Evolutionary conservation across 768 basidiomycete species (phyloP), one percentile per base, ranked within the genome.

Genomic region (Nevesoporus exiguus): DNA sequence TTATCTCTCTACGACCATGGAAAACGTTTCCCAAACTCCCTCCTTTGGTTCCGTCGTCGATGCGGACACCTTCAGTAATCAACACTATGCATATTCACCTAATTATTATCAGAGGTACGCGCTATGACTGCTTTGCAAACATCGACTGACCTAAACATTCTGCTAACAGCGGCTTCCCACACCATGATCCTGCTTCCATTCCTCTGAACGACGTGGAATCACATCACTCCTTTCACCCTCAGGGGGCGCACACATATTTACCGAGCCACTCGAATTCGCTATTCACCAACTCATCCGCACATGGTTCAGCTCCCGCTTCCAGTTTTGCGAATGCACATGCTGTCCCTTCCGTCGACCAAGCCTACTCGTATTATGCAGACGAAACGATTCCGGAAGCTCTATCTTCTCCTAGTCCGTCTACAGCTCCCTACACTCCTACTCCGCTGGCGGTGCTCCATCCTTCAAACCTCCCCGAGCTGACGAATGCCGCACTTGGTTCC

Each of bases 101-200:
- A 17, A 47, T 51, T 5, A 7, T 44, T 13, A 19, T 45, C 3
- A 5, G 3, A 9, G 13, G 61, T 63, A 56, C 15, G 61, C 44
- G 30, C 33, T 9, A 8, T 7, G 5, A 44, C 40, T 50, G 3
- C 11, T 7, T 7, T n/a, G 14, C 17, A 21, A 36, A 21, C 39
- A 7, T 7, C 0, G n/a, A 39, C 17, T 11, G n/a, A 47, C 41
- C 14, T 41, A 19, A 37, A 29, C 25, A 1, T 22, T 11, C 40
- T 19, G 5, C 24, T 17, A 1, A 41, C 31, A 52, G 40, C 31
- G 51, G 36, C 25, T 22, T 31, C 17, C 17, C 33, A 14, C 10
- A 14, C n/a, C 19, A 39, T 9, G 14, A 3, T 8, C 19, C 13
- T 3, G 4, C n/a, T 25, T 0, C 44, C 22, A 29, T 29, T 29